Base-by-base conservation (phyloP, 1,139 yeast genomes). In the Yarrowia galli region DNA sequence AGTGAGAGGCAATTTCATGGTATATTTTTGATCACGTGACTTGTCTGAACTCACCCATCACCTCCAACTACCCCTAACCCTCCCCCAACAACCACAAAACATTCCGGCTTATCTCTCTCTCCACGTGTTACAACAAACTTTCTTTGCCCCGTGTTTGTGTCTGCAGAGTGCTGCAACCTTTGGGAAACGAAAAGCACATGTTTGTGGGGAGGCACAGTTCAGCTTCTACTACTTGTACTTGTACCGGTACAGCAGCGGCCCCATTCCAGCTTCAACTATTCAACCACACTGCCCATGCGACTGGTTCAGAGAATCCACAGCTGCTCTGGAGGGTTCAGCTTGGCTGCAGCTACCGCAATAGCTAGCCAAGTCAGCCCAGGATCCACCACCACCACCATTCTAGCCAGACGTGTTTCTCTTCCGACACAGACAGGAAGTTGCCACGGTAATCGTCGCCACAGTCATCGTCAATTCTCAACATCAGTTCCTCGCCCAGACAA, bases 101-200 rank as follows among this genome's bases (percentile, higher is more conserved):
- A 9, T n/a, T n/a, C n/a, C 51, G 51, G 51, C 51, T 46, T 46
- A 46, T 46, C 51, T 46, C 12, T 46, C 16, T 35, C 42, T 35
- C n/a, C 45, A 53, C 60, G 58, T 51, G 58, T 51, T 28, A 22
- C 15, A 28, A 10, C 20, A 23, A 53, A 53, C 32, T 15, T 38
- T 36, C 9, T 9, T 53, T 22, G 32, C 60, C 60, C 60, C 60
- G 60, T 53, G 45, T 36, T 22, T n/a, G n/a, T n/a, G n/a, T n/a
- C 60, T 53, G 60, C 60, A 53, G 32, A 43, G 9, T 53, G 45
- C 60, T 53, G 60, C 43, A 53, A 36, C 60, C 43, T 23, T 25
- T 35, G 51, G 25, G 35, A 8, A 10, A 46, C 51, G 15, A 20
- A 35, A 28, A 51, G 58, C 58, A 51, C 42, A 51, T 51, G 58